A percentile compares a stretch with the other conserved stretches of the same genome.
Conservation (phyloP, 495 filamentous ascomycete species). For the Staphylotrichum longicolle region DNA sequence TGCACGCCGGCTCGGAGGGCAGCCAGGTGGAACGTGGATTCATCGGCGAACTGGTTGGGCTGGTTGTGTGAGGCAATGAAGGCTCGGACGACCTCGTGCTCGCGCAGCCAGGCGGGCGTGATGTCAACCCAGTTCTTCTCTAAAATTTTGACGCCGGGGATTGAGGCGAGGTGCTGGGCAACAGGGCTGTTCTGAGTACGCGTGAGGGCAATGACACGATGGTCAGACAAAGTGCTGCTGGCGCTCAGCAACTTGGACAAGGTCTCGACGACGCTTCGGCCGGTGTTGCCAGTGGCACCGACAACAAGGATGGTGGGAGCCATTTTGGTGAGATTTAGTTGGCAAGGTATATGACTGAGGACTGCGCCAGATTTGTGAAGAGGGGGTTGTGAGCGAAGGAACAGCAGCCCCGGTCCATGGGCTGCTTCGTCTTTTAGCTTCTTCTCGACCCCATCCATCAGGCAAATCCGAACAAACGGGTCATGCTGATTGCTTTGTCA, state of each 20-base stretch:
- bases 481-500: no score
- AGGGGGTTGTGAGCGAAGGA: no score
- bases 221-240: constrained; percentile 29
- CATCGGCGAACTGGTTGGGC: constrained; percentile 45
- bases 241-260: constrained; percentile 36
- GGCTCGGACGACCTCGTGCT: constrained; percentile 40
- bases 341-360: no score
- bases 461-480: no score
- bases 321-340: not conserved
- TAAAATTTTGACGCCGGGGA: constrained; percentile 41
- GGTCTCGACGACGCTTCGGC: constrained; percentile 34
- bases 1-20: constrained; percentile 45
- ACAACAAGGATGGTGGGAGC: constrained; percentile 22
- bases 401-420: no score
- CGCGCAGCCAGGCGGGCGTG: constrained; percentile 43
- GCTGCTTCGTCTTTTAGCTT: no score
- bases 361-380: no score
- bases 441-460: no score
- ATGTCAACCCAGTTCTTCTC: constrained; percentile 48
- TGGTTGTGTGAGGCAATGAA: constrained; percentile 47
- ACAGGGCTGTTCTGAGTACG: constrained; percentile 34
- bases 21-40: constrained; percentile 39
- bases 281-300: constrained; percentile 37
- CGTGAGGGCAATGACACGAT: constrained; percentile 44
- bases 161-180: constrained; percentile 38